Evolutionary conservation across 495 filamentous ascomycete genomes (phyloP).

Genomic region (Hypoxylon subgilvum): DNA sequence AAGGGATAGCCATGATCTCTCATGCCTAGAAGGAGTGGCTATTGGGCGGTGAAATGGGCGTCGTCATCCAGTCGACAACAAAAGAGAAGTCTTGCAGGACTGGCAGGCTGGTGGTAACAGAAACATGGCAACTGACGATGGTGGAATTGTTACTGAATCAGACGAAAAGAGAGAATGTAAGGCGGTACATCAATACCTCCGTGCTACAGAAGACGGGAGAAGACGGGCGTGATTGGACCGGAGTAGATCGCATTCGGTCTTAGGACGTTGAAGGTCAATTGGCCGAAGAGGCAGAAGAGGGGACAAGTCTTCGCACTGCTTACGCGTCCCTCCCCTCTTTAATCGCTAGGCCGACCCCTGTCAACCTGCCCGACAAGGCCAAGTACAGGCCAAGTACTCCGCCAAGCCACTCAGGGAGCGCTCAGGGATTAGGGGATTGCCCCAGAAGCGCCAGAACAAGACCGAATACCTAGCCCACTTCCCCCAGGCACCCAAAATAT

Average conservation of each 20-base stretch:
- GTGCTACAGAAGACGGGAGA: constrained; percentile 1
- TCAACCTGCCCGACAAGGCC: constrained; percentile 38
- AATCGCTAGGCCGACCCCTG: constrained; percentile 40
- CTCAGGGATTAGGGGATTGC: constrained; percentile 7
- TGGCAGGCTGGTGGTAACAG: constrained; percentile 4
- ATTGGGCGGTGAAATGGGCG: constrained; percentile 31
- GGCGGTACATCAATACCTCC: not conserved
- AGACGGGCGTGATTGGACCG: constrained; percentile 5
- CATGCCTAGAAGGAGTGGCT: not conserved
- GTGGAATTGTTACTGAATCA: not conserved
- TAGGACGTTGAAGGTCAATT: constrained; percentile 25
- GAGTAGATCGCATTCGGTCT: constrained; percentile 21
- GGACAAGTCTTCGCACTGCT: constrained; percentile 41
- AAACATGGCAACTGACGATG: not conserved
- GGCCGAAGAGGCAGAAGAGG: constrained; percentile 28
- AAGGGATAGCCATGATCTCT: constrained; percentile 15
- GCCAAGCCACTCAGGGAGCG: constrained; percentile 37
- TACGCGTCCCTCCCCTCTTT: constrained; percentile 50
- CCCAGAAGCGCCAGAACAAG: constrained; percentile 21
- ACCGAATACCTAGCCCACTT: not conserved
- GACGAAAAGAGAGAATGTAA: too few relatives aligned
- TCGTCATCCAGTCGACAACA: constrained; percentile 28
- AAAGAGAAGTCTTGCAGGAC: constrained; percentile 12
- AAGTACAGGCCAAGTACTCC: too few relatives aligned
- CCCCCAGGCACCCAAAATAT: constrained; percentile 43